A percentile compares a stretch with the other conserved stretches of the same genome.
These are phyloP conservation scores for Pseudotulostoma volvatum DNA, from an alignment of 495 filamentous ascomycete genomes.

Conservation along the genomic window DNA sequence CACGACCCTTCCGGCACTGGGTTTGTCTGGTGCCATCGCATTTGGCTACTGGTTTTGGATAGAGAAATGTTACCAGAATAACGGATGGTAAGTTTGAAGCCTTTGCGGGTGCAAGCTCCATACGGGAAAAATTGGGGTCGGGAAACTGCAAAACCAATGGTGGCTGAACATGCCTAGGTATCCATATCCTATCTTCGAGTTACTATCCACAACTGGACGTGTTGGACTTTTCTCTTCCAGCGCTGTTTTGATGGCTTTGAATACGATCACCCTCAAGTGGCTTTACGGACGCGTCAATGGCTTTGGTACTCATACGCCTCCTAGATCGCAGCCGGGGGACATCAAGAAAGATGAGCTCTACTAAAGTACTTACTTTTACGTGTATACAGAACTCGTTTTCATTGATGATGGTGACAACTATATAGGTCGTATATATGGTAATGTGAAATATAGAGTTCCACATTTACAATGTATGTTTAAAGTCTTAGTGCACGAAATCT, in stretches of 20 bases:
- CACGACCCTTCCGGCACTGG: slow-evolving; percentile 39
- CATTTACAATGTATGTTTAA: too few relatives aligned
- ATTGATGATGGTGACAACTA: too few relatives aligned
- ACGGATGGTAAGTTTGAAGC: slow-evolving; percentile 50
- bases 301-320: slow-evolving; percentile 14
- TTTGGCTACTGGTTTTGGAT: slow-evolving; percentile 81
- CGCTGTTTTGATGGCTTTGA: slow-evolving; percentile 53
- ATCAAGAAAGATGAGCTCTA: slow-evolving; percentile 15
- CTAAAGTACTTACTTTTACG: too few relatives aligned
- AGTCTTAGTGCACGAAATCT: too few relatives aligned
- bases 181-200: slow-evolving; percentile 70
- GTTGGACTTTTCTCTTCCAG: slow-evolving; percentile 51
- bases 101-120: too few relatives aligned
- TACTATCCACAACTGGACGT: slow-evolving; percentile 43
- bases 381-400: too few relatives aligned
- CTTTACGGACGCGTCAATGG: slow-evolving; percentile 58
- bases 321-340: slow-evolving; percentile 17
- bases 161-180: slow-evolving; percentile 35
- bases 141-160: too few relatives aligned
- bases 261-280: slow-evolving; percentile 49
- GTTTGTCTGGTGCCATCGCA: slow-evolving; percentile 45
- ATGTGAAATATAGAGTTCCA: too few relatives aligned
- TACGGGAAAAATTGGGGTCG: too few relatives aligned
- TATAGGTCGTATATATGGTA: too few relatives aligned
- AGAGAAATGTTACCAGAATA: slow-evolving; percentile 56